phyloP scores from a whole-genome alignment of 2,329 filamentous ascomycete genomes.

The Hymenoscyphus infarciens region DNA sequence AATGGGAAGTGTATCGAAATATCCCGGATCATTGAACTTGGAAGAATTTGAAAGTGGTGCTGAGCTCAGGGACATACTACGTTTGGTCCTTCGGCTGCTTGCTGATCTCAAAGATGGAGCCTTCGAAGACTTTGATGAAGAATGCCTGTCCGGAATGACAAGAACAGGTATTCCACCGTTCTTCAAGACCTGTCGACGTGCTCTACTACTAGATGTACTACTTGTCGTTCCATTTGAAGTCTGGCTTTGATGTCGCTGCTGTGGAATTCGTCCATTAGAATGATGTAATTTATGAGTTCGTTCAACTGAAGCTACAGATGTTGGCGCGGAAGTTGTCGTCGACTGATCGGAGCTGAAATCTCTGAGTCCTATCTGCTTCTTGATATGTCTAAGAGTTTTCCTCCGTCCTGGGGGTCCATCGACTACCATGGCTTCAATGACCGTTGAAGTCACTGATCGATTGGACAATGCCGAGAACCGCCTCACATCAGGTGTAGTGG shows the following conservation, averaged over 20 bases:
- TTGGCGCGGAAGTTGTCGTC: constrained; percentile 40
- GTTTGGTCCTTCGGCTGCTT: constrained; percentile 54
- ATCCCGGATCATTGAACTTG: constrained; percentile 42
- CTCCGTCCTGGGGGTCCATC: constrained; percentile 45
- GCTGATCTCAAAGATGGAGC: constrained; percentile 57
- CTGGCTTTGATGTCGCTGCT: constrained; percentile 38
- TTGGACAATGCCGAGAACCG: constrained; percentile 53
- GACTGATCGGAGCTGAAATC: constrained; percentile 40
- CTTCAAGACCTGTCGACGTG: constrained; percentile 56
- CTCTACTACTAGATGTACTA: constrained; percentile 50
- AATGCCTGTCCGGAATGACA: constrained; percentile 56
- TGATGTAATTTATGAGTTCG: constrained; percentile 28
- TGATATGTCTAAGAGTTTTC: constrained; percentile 58
- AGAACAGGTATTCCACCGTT: constrained; percentile 60
- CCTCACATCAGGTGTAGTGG: constrained; percentile 39
- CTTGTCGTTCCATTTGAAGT: constrained; percentile 47
- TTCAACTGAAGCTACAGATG: constrained; percentile 37
- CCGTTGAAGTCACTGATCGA: constrained; percentile 52
- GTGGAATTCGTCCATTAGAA: constrained; percentile 24
- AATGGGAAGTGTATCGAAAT: constrained; percentile 40
- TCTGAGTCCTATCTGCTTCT: constrained; percentile 51
- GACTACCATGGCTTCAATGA: constrained; percentile 58
- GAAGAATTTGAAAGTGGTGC: constrained; percentile 42
- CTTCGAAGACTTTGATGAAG: constrained; percentile 45
- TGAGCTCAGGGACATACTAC: constrained; percentile 51